Evolutionary conservation across 768 basidiomycete species (phyloP).

Genomic region (Dentipellis fragilis): DNA sequence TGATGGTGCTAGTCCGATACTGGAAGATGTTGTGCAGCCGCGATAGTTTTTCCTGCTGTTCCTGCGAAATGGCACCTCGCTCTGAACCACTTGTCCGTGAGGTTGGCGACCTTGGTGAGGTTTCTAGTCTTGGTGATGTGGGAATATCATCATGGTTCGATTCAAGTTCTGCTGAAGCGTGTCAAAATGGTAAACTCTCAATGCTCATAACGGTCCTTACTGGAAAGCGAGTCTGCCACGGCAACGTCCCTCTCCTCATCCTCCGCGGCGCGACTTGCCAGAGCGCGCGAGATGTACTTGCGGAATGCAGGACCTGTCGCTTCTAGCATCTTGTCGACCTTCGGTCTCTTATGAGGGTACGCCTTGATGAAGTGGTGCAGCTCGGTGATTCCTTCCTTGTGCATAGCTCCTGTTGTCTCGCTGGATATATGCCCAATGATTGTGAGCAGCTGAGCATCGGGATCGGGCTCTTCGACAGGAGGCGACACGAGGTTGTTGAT

Average conservation of each 20-base stretch:
- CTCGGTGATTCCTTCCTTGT: constrained; percentile 92
- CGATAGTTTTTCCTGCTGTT: constrained; percentile 55
- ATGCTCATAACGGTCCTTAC: constrained; percentile 34
- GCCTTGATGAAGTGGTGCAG: constrained; percentile 89
- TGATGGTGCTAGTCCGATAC: constrained; percentile 60
- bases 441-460: constrained; percentile 70
- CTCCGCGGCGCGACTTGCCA: constrained; percentile 81
- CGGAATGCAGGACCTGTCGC: constrained; percentile 84
- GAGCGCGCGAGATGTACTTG: constrained; percentile 82
- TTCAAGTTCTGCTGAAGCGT: constrained; percentile 10
- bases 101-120: background rate
- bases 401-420: constrained; percentile 79
- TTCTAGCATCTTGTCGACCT: constrained; percentile 82
- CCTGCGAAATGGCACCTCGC: constrained; percentile 9
- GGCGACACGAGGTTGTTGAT: constrained; percentile 46
- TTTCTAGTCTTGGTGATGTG: background rate
- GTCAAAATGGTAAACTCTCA: background rate
- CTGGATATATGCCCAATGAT: constrained; percentile 84
- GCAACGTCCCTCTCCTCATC: constrained; percentile 73
- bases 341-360: constrained; percentile 73
- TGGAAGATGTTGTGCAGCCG: constrained; percentile 76
- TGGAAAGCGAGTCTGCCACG: constrained; percentile 76
- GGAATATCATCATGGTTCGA: constrained; percentile 5
- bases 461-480: constrained; percentile 73
- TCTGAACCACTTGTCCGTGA: constrained; percentile 17